A percentile compares a stretch with the other conserved stretches of the same genome.
Conservation (phyloP, 1,284 basidiomycete species). For the Ustilago sp. region DNA sequence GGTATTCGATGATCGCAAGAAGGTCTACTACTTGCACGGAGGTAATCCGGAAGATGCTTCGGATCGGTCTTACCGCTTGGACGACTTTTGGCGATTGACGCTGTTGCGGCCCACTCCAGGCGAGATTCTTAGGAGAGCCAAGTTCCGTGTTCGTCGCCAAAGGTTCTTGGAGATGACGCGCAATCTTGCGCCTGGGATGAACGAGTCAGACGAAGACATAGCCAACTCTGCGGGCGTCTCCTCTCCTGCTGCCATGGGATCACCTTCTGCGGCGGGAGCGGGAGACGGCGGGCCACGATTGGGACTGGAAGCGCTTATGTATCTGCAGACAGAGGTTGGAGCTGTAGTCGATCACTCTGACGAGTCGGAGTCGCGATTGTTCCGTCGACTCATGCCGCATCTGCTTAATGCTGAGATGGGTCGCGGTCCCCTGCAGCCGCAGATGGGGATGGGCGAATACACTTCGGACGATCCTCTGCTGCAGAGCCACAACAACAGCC, state of each 20-base stretch:
- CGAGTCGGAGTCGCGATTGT: slow-evolving; percentile 62
- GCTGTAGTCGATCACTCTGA: slow-evolving; percentile 67
- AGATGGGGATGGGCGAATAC: slow-evolving; percentile 1
- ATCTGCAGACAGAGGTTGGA: slow-evolving; percentile 68
- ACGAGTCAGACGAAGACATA: slow-evolving; percentile 37
- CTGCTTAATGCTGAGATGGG: slow-evolving; percentile 51
- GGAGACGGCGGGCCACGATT: slow-evolving; percentile 31
- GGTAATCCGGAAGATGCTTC: slow-evolving; percentile 63
- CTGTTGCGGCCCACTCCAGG: slow-evolving; percentile 64
- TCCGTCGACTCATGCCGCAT: slow-evolving; percentile 68
- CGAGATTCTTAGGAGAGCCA: slow-evolving; percentile 65
- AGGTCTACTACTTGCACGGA: slow-evolving; percentile 69
- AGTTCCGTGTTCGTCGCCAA: slow-evolving; percentile 68
- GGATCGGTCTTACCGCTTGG: slow-evolving; percentile 50
- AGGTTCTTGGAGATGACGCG: slow-evolving; percentile 63
- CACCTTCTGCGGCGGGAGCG: background rate
- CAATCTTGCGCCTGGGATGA: slow-evolving; percentile 24
- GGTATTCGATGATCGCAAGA: slow-evolving; percentile 65
- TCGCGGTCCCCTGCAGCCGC: background rate
- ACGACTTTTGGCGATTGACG: slow-evolving; percentile 68
- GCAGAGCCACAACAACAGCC: background rate
- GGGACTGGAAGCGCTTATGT: slow-evolving; percentile 67
- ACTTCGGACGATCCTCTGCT: slow-evolving; percentile 18
- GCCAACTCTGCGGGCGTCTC: slow-evolving; percentile 2
- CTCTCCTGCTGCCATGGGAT: background rate